Evolutionary conservation across 2,329 filamentous ascomycete genomes (phyloP).

Genomic region (Colletotrichum tropicale): DNA sequence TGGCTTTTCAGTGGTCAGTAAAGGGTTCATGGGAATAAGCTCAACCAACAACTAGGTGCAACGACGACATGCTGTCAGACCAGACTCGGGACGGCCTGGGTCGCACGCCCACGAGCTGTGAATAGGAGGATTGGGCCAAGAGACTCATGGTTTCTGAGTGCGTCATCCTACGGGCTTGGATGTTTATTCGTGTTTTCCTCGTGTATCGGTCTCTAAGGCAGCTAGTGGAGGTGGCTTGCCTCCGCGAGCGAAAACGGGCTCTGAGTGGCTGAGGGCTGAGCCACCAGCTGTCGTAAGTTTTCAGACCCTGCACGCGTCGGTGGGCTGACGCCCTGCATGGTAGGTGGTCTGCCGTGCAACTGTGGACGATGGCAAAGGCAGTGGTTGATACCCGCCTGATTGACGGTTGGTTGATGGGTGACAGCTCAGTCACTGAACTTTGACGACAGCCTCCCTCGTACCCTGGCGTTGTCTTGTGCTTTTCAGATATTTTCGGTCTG

Average conservation of each 20-base stretch:
- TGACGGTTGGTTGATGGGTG: background rate
- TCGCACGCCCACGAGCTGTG: background rate
- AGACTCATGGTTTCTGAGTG: background rate
- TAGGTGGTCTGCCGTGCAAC: background rate
- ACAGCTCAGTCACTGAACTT: background rate
- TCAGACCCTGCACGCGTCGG: background rate
- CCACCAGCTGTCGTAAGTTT: constrained; percentile 17
- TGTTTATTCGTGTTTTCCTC: constrained; percentile 2
- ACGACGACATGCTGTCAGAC: background rate
- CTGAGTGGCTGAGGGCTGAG: constrained; percentile 14
- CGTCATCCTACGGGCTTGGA: constrained; percentile 3
- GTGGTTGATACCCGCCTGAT: background rate
- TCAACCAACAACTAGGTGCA: background rate
- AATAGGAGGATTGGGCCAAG: background rate
- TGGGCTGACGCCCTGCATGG: background rate
- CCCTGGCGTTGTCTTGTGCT: background rate
- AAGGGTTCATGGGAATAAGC: background rate
- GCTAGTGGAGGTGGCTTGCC: background rate
- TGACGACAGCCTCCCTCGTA: background rate
- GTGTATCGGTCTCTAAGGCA: background rate
- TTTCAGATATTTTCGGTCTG: background rate
- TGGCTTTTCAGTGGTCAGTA: background rate
- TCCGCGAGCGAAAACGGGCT: background rate
- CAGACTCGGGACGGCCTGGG: background rate
- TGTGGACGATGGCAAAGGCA: background rate